phyloP scores from a whole-genome alignment of 176 grass and related monocot genomes.

The Aegilops bicornis region DNA sequence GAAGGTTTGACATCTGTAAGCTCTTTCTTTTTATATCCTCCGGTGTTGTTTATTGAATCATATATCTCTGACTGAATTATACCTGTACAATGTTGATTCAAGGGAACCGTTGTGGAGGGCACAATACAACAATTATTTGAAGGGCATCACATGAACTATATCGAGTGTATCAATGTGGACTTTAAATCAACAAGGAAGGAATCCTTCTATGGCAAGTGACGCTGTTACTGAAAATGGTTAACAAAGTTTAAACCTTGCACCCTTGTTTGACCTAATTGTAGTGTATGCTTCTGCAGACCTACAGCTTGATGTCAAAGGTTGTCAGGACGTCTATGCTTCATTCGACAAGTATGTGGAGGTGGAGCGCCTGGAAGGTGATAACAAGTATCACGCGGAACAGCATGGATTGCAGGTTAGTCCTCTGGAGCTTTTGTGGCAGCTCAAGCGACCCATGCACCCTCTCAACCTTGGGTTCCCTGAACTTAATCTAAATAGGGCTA shows the following conservation, averaged over 20 bases:
- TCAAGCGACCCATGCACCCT: neutral
- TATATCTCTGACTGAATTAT: slow-evolving; percentile 63
- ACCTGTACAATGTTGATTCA: slow-evolving; percentile 48
- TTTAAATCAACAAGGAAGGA: slow-evolving; percentile 99
- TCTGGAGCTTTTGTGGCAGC: slow-evolving; percentile 3
- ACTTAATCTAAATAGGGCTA: neutral
- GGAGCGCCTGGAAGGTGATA: slow-evolving; percentile 91
- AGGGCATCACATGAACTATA: slow-evolving; percentile 99
- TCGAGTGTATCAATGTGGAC: slow-evolving; percentile 97
- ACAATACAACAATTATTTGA: slow-evolving; percentile 99
- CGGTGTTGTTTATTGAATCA: slow-evolving; percentile 26
- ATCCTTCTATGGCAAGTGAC: slow-evolving; percentile 91
- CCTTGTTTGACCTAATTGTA: slow-evolving; percentile 24
- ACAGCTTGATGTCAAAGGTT: slow-evolving; percentile 98
- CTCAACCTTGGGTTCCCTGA: neutral
- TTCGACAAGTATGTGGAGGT: slow-evolving; percentile 99
- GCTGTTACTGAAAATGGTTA: neutral
- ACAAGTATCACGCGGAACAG: slow-evolving; percentile 95
- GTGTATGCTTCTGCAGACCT: slow-evolving; percentile 63
- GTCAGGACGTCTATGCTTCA: slow-evolving; percentile 92
- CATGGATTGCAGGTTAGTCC: slow-evolving; percentile 86
- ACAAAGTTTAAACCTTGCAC: neutral
- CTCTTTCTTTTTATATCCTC: slow-evolving; percentile 46
- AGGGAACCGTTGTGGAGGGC: slow-evolving; percentile 99
- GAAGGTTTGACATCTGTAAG: slow-evolving; percentile 97